Conservation (phyloP, 116 monocot genomes). For the Iris pallida region DNA sequence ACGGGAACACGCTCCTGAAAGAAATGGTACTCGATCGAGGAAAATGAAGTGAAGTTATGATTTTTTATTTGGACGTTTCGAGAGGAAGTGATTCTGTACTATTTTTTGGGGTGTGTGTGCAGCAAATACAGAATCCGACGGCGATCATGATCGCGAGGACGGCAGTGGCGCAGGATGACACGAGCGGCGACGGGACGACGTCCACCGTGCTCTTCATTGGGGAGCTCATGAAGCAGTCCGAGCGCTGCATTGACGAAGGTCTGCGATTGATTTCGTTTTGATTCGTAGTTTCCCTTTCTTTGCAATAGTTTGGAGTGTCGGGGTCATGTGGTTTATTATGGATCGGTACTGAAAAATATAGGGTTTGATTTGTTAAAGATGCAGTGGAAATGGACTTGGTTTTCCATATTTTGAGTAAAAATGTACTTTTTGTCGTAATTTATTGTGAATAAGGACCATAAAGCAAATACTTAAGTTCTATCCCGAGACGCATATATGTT, state of each 20-base stretch:
- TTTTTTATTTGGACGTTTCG: background rate
- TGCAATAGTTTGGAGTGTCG: background rate
- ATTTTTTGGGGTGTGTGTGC: background rate
- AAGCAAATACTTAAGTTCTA: too few relatives aligned
- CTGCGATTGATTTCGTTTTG: conserved; percentile 8
- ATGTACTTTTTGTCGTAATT: too few relatives aligned
- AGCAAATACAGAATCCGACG: conserved; percentile 99
- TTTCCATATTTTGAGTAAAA: too few relatives aligned
- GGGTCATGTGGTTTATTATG: background rate
- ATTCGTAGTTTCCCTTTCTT: background rate
- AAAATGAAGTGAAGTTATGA: background rate
- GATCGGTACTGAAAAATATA: background rate
- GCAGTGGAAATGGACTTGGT: background rate
- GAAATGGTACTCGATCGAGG: conserved; percentile 64
- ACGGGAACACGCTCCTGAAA: conserved; percentile 96
- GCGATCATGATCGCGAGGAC: conserved; percentile 99
- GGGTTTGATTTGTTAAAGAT: background rate
- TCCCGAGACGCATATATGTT: too few relatives aligned
- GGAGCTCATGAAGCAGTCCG: conserved; percentile 97
- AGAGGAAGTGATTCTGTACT: background rate
- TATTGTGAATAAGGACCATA: too few relatives aligned
- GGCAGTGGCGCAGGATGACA: conserved; percentile 92
- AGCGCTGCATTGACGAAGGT: conserved; percentile 92
- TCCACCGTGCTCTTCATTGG: conserved; percentile 98
- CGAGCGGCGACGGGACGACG: conserved; percentile 91